Percentiles rank a stretch among this genome's conserved stretches.
Conservation (phyloP, 768 basidiomycete genomes). For the Naganishia kalamii region DNA sequence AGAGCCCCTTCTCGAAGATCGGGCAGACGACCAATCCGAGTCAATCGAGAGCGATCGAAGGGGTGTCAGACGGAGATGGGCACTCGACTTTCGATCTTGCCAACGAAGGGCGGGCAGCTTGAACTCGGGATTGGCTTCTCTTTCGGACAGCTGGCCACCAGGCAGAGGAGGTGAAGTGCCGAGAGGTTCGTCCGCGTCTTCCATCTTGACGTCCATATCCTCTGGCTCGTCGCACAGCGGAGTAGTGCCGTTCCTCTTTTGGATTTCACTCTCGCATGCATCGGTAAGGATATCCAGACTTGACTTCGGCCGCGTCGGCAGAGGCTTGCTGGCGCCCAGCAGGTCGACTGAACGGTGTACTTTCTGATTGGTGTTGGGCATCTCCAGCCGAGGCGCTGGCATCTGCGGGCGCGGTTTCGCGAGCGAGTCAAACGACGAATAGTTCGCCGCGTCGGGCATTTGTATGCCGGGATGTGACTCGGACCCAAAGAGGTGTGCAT, state of each 20-base stretch:
- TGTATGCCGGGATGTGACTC: neutral
- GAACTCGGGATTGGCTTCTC: slow-evolving; percentile 30
- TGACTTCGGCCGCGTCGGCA: slow-evolving; percentile 25
- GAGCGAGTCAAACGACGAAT: slow-evolving; percentile 6
- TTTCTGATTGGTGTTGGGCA: slow-evolving; percentile 12
- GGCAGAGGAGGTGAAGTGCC: slow-evolving; percentile 35
- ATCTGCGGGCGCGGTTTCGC: slow-evolving; percentile 5
- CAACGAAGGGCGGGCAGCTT: slow-evolving; percentile 37
- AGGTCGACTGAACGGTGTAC: slow-evolving; percentile 20
- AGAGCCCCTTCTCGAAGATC: neutral
- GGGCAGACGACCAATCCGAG: slow-evolving; percentile 6
- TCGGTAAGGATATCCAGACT: slow-evolving; percentile 24
- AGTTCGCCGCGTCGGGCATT: slow-evolving; percentile 13
- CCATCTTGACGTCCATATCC: slow-evolving; percentile 23
- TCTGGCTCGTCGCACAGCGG: slow-evolving; percentile 25
- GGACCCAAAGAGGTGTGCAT: neutral
- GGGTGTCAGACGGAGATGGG: neutral
- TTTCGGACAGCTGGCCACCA: slow-evolving; percentile 28
- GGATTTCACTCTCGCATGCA: slow-evolving; percentile 20
- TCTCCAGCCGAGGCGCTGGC: neutral
- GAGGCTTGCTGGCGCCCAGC: slow-evolving; percentile 28
- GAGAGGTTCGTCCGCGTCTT: slow-evolving; percentile 15
- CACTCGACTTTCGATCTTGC: neutral
- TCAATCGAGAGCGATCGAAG: slow-evolving; percentile 5
- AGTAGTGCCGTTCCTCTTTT: slow-evolving; percentile 10